phyloP scores from a whole-genome alignment of 352 stramenopile genomes.

The Phytopythium cucurbitacearum region DNA sequence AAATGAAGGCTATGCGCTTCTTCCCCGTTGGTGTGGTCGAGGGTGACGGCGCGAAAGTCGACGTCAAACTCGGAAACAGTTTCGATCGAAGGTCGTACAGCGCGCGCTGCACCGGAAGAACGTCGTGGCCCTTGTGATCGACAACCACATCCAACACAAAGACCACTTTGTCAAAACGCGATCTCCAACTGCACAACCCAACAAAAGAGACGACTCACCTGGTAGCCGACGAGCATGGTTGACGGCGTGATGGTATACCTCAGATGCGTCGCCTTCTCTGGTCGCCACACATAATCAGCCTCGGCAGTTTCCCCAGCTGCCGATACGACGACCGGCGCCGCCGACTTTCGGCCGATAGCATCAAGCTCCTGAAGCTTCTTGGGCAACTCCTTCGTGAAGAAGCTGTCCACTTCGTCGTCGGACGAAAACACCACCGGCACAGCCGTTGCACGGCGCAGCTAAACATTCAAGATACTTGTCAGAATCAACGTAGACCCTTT shows the following conservation, averaged over 20 bases:
- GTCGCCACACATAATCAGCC: constrained; percentile 9
- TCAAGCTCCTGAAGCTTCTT: neutral
- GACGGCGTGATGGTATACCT: constrained; percentile 58
- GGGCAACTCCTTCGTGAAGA: constrained; percentile 7
- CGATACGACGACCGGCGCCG: neutral
- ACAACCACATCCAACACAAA: neutral
- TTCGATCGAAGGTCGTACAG: constrained; percentile 25
- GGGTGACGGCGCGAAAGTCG: constrained; percentile 9
- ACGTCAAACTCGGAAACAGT: constrained; percentile 30
- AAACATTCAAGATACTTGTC: neutral
- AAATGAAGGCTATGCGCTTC: constrained; percentile 52
- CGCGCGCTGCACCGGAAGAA: constrained; percentile 25
- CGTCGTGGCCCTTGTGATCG: constrained; percentile 21
- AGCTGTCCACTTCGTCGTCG: constrained; percentile 15
- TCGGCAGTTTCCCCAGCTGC: constrained; percentile 1
- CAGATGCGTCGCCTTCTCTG: constrained; percentile 34
- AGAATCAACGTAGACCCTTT: constrained; percentile 3
- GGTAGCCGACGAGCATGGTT: constrained; percentile 68
- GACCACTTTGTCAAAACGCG: constrained; percentile 1
- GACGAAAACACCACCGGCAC: constrained; percentile 27
- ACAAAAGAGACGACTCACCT: constrained; percentile 16
- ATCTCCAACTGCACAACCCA: neutral
- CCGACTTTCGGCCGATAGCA: no score
- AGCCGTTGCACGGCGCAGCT: constrained; percentile 10
- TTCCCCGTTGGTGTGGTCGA: neutral